Evolutionary conservation across 2,329 filamentous ascomycete genomes (phyloP).

Genomic region (Capronia coronata): DNA sequence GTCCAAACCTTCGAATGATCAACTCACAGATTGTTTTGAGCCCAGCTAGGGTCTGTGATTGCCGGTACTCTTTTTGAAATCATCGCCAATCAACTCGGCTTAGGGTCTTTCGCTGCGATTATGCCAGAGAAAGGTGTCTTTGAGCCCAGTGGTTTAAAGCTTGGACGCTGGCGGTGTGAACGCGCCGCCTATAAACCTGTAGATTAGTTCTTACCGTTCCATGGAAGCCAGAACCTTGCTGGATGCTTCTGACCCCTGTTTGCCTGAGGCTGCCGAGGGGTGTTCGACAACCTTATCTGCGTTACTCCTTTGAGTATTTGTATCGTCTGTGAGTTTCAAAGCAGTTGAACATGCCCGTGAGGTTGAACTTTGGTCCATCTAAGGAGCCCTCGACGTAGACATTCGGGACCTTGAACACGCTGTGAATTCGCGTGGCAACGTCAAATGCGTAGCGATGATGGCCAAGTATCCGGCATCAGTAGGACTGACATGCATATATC

Average conservation of each 20-base stretch:
- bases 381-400: constrained; percentile 21
- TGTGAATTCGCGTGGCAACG: constrained; percentile 26
- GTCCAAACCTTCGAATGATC: too few species aligned
- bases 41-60: too few species aligned
- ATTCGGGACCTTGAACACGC: constrained; percentile 19
- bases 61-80: too few species aligned
- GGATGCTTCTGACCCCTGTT: neutral
- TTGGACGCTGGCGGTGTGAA: too few species aligned
- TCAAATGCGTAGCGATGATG: constrained; percentile 17
- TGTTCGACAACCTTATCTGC: constrained; percentile 24
- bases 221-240: too few species aligned
- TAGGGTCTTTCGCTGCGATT: too few species aligned
- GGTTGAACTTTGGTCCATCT: constrained; percentile 17
- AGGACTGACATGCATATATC: constrained; percentile 26
- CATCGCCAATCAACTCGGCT: too few species aligned
- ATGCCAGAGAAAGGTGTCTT: too few species aligned
- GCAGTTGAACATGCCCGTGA: constrained; percentile 18
- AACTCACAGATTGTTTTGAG: too few species aligned
- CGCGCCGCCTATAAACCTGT: too few species aligned
- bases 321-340: constrained; percentile 22
- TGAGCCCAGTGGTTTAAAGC: too few species aligned
- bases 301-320: constrained; percentile 15
- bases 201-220: too few species aligned
- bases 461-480: constrained; percentile 19
- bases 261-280: constrained; percentile 14